These are phyloP conservation scores for Leishmania tropica DNA, from an alignment of 208 protist genomes.

Conservation along the genomic window DNA sequence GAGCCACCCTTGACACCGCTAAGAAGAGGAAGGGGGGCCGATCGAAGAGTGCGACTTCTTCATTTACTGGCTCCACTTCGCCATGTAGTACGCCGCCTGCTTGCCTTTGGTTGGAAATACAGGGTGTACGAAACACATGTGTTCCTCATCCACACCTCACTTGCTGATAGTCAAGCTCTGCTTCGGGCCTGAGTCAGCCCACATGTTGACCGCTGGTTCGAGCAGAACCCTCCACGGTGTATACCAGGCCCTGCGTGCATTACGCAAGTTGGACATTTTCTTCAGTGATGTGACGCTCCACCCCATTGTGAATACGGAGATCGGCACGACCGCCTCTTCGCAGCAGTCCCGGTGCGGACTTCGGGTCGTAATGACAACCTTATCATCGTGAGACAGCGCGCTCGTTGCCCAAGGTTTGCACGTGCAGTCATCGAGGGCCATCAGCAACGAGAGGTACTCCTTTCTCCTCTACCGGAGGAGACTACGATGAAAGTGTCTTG, in stretches of 20 bases:
- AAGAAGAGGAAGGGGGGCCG: background rate
- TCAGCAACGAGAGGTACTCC: background rate
- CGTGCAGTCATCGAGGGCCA: background rate
- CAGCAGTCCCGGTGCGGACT: background rate
- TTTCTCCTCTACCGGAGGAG: background rate
- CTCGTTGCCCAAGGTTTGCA: background rate
- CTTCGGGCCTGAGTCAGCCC: background rate
- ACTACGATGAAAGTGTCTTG: background rate
- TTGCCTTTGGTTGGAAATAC: background rate
- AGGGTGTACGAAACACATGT: background rate
- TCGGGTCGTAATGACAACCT: slow-evolving; percentile 21
- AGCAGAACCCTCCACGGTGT: background rate
- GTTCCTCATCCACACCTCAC: background rate
- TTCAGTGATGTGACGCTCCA: slow-evolving; percentile 31
- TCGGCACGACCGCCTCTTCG: slow-evolving; percentile 23
- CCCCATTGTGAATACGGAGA: slow-evolving; percentile 24
- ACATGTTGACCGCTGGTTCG: background rate
- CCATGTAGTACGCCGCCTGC: background rate
- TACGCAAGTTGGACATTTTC: slow-evolving; percentile 14
- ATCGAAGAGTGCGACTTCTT: background rate
- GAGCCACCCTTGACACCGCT: slow-evolving; percentile 2
- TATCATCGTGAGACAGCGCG: slow-evolving; percentile 28
- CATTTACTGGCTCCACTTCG: background rate
- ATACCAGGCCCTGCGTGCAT: slow-evolving; percentile 15
- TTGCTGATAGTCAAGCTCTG: background rate